Evolutionary conservation across 495 filamentous ascomycete genomes (phyloP).

Genomic region (Podospora pseudoanserina): DNA sequence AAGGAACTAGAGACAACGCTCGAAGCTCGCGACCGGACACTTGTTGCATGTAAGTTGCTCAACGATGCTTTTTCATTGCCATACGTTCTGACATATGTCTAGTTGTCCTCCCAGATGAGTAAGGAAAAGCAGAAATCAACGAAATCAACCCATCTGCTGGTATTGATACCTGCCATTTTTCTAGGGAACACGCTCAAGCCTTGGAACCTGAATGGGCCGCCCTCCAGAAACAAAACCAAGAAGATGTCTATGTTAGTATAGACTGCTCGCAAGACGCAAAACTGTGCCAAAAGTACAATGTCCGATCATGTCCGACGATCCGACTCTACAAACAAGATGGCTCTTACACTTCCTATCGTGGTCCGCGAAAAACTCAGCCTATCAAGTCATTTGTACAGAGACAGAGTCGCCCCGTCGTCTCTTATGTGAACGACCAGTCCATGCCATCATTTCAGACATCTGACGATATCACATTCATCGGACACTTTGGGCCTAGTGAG

Average conservation of each 20-base stretch:
- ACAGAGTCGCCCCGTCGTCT: slow-evolving; percentile 34
- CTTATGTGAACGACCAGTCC: slow-evolving; percentile 29
- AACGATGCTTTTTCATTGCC: background rate
- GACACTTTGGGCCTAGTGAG: slow-evolving; percentile 31
- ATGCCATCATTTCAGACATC: slow-evolving; percentile 32
- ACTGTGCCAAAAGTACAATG: slow-evolving; percentile 37
- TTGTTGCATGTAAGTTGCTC: slow-evolving; percentile 46
- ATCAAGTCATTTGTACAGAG: slow-evolving; percentile 43
- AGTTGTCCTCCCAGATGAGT: slow-evolving; percentile 6
- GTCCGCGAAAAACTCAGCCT: slow-evolving; percentile 35
- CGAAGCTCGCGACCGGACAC: slow-evolving; percentile 30
- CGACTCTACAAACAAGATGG: slow-evolving; percentile 40
- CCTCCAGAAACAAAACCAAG: slow-evolving; percentile 24
- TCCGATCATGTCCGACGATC: slow-evolving; percentile 48
- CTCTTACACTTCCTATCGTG: slow-evolving; percentile 37
- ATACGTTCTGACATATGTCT: background rate
- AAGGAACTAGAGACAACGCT: slow-evolving; percentile 31
- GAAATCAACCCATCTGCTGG: background rate
- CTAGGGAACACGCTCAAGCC: slow-evolving; percentile 35
- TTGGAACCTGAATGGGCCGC: slow-evolving; percentile 40
- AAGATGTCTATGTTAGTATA: slow-evolving; percentile 33
- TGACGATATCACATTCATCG: slow-evolving; percentile 44
- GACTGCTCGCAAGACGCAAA: slow-evolving; percentile 40
- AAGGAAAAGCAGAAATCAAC: background rate
- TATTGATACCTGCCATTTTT: background rate